phyloP scores from a whole-genome alignment of 1,284 basidiomycete species.

The Meira nashicola region DNA sequence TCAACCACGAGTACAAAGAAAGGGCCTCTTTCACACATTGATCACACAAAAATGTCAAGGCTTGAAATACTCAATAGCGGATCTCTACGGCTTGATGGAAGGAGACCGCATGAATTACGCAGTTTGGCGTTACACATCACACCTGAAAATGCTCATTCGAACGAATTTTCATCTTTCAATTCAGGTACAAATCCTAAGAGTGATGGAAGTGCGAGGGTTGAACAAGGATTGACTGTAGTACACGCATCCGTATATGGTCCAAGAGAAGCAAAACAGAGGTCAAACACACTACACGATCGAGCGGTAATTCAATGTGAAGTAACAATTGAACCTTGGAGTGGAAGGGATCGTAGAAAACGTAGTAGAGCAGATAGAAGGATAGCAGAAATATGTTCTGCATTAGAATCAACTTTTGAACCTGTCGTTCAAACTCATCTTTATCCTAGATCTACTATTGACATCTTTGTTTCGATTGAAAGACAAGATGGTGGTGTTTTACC shows the following conservation, averaged over 20 bases:
- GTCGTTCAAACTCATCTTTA: conserved; percentile 85
- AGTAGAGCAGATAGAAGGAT: conserved; percentile 66
- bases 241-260: conserved; percentile 84
- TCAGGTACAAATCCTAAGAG: conserved; percentile 55
- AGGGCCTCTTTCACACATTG: too few relatives aligned
- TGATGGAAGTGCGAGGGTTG: conserved; percentile 79
- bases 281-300: conserved; percentile 45
- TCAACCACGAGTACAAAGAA: too few relatives aligned
- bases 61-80: conserved; percentile 85
- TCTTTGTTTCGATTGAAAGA: conserved; percentile 84
- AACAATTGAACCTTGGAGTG: conserved; percentile 65
- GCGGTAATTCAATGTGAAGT: conserved; percentile 67
- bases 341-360: conserved; percentile 70
- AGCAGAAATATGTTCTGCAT: conserved; percentile 76
- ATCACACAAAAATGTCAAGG: conserved; percentile 57
- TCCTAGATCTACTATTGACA: conserved; percentile 87
- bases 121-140: conserved; percentile 73
- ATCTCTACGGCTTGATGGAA: conserved; percentile 75
- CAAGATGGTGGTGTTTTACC: conserved; percentile 87
- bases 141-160: conserved; percentile 59
- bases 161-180: background rate
- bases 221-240: conserved; percentile 85
- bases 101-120: conserved; percentile 82
- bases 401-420: conserved; percentile 92
- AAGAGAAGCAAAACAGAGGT: conserved; percentile 64